A percentile compares a stretch with the other conserved stretches of the same genome.
Evolutionary conservation across 306 rosid genomes (phyloP).

Genomic region (Inga laurina): DNA sequence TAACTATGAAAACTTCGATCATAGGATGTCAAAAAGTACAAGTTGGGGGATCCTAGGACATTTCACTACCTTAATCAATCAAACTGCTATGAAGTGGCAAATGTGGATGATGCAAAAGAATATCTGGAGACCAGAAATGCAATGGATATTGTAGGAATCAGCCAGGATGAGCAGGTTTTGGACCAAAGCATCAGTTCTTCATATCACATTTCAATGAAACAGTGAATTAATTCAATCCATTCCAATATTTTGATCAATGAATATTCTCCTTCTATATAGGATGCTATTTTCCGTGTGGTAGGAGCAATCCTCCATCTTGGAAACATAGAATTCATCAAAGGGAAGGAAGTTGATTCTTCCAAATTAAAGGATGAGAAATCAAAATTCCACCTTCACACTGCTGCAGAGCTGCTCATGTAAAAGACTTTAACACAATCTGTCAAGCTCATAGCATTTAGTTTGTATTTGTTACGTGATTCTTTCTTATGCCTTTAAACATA

Average conservation of each 20-base stretch:
- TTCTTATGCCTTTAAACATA: slow-evolving; percentile 16
- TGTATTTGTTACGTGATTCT: not conserved
- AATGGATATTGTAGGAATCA: slow-evolving; percentile 90
- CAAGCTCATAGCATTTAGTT: not conserved
- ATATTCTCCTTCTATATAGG: slow-evolving; percentile 44
- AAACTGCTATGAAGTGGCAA: slow-evolving; percentile 70
- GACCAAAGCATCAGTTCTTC: slow-evolving; percentile 21
- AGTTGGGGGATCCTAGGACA: slow-evolving; percentile 70
- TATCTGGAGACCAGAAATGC: slow-evolving; percentile 85
- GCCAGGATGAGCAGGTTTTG: slow-evolving; percentile 79
- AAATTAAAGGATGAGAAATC: slow-evolving; percentile 80
- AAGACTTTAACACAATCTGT: slow-evolving; percentile 30
- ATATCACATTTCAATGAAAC: slow-evolving; percentile 10
- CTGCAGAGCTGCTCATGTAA: slow-evolving; percentile 77
- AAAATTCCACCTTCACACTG: slow-evolving; percentile 63
- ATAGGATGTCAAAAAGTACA: slow-evolving; percentile 73
- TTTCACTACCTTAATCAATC: slow-evolving; percentile 86
- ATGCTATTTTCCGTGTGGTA: slow-evolving; percentile 84
- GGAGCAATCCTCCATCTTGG: slow-evolving; percentile 91
- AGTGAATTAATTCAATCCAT: slow-evolving; percentile 13
- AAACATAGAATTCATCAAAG: slow-evolving; percentile 71
- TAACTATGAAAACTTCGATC: slow-evolving; percentile 30
- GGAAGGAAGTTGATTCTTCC: slow-evolving; percentile 78
- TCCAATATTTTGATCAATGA: slow-evolving; percentile 22
- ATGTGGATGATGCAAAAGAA: slow-evolving; percentile 87